Base-by-base conservation (phyloP, 257 asterid species). In the Jacaranda mimosifolia region DNA sequence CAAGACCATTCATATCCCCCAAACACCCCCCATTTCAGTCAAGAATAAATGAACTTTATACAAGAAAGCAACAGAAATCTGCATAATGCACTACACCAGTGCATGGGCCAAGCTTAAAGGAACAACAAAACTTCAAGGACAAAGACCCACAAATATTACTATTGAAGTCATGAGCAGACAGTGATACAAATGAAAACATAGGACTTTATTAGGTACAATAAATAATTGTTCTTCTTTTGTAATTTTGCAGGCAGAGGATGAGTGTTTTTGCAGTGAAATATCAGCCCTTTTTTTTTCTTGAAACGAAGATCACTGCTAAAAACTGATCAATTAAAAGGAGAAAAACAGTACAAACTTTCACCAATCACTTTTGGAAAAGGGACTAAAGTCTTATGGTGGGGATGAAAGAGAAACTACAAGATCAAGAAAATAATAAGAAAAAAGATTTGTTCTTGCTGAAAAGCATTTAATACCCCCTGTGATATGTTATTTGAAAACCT, bases 131-230 rank as follows among this genome's bases (percentile, higher is more conserved):
- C 11, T 18, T 63, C 77, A 80, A 70, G 46, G 63, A 76, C 71
- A 60, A 49, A 81, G 87, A 76, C 84, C 87, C 88, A 85, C 82
- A 81, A 19, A 66, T 64, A 42, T 83, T 81, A 81, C 78, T 26
- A 35, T 45, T 72, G 51, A 78, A 60, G 72, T 76, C 76, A 82
- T 73, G 80, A 68, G 64, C 51, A 63, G 72, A 65, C 74, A 65
- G 48, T 65, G 80, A 56, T 10, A 76, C 70, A 35, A 69, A 64
- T 39, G 43, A 42, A 55, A 74, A 74, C 73, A 77, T 38, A 66
- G 77, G 73, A 59, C 73, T 65, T 42, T 14, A 17, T 45, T 76
- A 52, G 80, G 84, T 80, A 68, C 77, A 70, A 70, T 60, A 74
- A 85, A 70, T 52, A 71, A 60, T 36, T 73, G 57, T 59, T 57